Evolutionary conservation across 495 filamentous ascomycete species (phyloP).

Genomic region (Penicillium pulvis): DNA sequence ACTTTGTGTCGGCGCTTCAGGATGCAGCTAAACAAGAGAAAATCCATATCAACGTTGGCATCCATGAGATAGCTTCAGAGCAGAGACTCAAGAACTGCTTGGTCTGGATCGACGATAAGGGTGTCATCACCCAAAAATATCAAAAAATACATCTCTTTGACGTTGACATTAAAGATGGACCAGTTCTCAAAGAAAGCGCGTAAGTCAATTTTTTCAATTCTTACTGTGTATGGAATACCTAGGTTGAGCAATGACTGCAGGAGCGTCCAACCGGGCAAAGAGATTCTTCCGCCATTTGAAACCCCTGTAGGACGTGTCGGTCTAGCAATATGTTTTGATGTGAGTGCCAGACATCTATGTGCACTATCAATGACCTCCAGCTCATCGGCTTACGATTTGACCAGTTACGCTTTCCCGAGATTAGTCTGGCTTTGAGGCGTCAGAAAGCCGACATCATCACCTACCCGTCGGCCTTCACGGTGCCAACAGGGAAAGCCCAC

Average conservation of each 20-base stretch:
- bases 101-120: conserved; percentile 69
- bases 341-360: conserved; percentile 34
- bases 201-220: conserved; percentile 18
- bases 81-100: conserved; percentile 63
- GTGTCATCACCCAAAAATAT: conserved; percentile 63
- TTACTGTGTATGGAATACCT: not conserved
- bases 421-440: conserved; percentile 64
- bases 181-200: conserved; percentile 63
- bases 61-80: conserved; percentile 73
- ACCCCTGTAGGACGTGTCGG: conserved; percentile 76
- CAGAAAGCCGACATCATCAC: conserved; percentile 75
- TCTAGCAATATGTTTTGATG: conserved; percentile 85
- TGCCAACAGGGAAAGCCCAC: conserved; percentile 83
- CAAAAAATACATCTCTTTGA: conserved; percentile 83
- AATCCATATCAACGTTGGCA: conserved; percentile 82
- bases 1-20: conserved; percentile 74
- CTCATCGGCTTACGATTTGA: conserved; percentile 2
- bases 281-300: conserved; percentile 66
- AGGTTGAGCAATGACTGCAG: conserved; percentile 23
- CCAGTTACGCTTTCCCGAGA: conserved; percentile 78
- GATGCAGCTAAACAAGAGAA: conserved; percentile 58
- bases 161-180: conserved; percentile 65
- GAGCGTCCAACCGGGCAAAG: conserved; percentile 61
- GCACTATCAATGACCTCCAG: not conserved
- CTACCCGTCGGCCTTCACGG: conserved; percentile 89